Base-by-base conservation (phyloP, 2,329 filamentous ascomycete genomes). In the Lachnellula occidentalis region DNA sequence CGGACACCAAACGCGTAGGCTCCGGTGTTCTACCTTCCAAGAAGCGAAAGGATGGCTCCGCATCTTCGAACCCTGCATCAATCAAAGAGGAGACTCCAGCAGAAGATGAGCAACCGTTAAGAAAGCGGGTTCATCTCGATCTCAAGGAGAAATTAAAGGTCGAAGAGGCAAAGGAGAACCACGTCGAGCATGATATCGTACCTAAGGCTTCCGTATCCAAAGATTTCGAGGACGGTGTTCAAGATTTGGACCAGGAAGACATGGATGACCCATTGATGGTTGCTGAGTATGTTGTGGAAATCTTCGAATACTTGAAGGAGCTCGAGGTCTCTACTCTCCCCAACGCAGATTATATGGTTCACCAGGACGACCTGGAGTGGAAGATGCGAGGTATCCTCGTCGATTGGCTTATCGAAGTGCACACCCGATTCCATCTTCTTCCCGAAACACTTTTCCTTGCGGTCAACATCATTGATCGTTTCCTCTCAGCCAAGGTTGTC, bases 341-440 rank as follows among this genome's bases (percentile, higher is more conserved):
- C 64, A 96, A 97, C 74, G 86, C 91, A 17, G 77, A 94, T 59
- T 99, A 99, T 77, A 99, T 99, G 85, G 82, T 88, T 49, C 89
- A 92, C 73, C 94, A 99, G 70, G 88, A 89, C 61, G 91, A 96
- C 65, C 79, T 99, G 12, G 92, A 96, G 72, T 99, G 94, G 94
- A 96, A 96, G 81, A 96, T 95, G 76, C 90, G 94, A 65, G 92
- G 92, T 60, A 96, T 99, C 63, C 82, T 99, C 52, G 85, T 97
- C 62, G 94, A 99, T 76, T 99, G 94, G 94, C 81, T 99, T 61
- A 92, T 99, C 60, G 94, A 99, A 72, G 94, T 99, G 46, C 94
- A 99, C 77, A 96, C 90, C 21, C 89, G 92, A 54, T 99, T 97
- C 78, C 88, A 94, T 64, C 84, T 99, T 17, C 82, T 97, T 42